These are phyloP conservation scores for Spergularia azorica DNA, from an alignment of 179 eudicot species.

Conservation along the genomic window DNA sequence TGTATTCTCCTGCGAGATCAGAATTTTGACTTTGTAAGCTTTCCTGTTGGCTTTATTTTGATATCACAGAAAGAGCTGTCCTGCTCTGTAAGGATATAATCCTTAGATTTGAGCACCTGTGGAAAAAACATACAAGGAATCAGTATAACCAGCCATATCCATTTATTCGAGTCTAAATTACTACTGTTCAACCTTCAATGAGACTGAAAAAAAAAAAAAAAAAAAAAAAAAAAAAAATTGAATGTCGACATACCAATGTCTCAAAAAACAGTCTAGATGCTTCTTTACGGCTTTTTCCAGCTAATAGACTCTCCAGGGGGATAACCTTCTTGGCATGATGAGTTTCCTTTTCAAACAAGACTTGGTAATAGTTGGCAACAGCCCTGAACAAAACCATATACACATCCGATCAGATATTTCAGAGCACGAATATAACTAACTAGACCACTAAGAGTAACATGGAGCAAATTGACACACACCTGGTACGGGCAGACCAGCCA, in stretches of 20 bases:
- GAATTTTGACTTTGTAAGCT: constrained; percentile 76
- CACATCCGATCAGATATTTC: neutral
- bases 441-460: neutral
- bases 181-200: neutral
- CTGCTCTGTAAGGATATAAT: constrained; percentile 82
- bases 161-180: neutral
- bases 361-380: constrained; percentile 94
- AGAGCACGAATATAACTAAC: neutral
- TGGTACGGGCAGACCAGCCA: constrained; percentile 99
- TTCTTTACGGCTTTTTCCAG: constrained; percentile 89
- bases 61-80: constrained; percentile 56
- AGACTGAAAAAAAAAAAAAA: too few species aligned
- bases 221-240: too few species aligned
- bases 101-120: constrained; percentile 96
- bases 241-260: constrained; percentile 64
- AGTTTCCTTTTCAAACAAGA: constrained; percentile 72
- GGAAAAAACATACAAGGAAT: neutral
- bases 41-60: constrained; percentile 62
- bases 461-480: constrained; percentile 35
- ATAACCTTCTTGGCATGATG: constrained; percentile 54
- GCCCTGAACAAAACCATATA: constrained; percentile 47
- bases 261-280: constrained; percentile 99
- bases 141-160: neutral
- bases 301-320: constrained; percentile 68
- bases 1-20: constrained; percentile 33